phyloP scores from a whole-genome alignment of 2,329 filamentous ascomycete genomes.

The Alternaria gaisen region DNA sequence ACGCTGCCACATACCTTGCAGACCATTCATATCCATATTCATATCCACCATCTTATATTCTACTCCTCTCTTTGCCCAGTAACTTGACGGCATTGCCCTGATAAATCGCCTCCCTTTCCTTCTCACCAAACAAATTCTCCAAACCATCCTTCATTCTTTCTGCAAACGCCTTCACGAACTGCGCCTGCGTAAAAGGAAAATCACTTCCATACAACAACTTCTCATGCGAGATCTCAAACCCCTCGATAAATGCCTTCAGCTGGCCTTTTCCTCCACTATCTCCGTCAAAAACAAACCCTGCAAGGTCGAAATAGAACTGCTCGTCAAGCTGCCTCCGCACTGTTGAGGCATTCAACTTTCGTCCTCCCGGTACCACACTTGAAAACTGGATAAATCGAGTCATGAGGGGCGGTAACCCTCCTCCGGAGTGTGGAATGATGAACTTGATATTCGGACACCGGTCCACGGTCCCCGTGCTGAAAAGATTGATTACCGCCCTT shows the following conservation, averaged over 20 bases:
- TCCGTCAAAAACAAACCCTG: conserved; percentile 58
- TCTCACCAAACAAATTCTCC: conserved; percentile 47
- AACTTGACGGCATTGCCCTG: conserved; percentile 50
- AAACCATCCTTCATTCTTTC: conserved; percentile 55
- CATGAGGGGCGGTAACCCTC: conserved; percentile 56
- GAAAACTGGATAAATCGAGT: conserved; percentile 55
- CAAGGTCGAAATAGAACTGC: conserved; percentile 64
- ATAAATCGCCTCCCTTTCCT: conserved; percentile 51
- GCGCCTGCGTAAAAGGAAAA: conserved; percentile 59
- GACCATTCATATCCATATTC: conserved; percentile 1
- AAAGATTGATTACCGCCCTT: conserved; percentile 59
- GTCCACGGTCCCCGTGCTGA: conserved; percentile 58
- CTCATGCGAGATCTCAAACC: conserved; percentile 49
- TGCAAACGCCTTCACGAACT: conserved; percentile 50
- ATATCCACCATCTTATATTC: neutral
- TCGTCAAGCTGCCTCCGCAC: conserved; percentile 45
- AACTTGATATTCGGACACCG: conserved; percentile 58
- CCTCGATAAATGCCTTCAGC: conserved; percentile 58
- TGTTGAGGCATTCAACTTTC: conserved; percentile 32
- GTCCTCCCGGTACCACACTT: conserved; percentile 49
- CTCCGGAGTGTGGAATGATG: conserved; percentile 61
- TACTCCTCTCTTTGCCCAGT: conserved; percentile 24
- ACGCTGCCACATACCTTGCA: conserved; percentile 1
- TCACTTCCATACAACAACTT: conserved; percentile 63
- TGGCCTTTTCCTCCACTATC: conserved; percentile 52